Percentiles rank a stretch among this genome's conserved stretches.
phyloP scores from a whole-genome alignment of 805 yeast genomes.

The Pichia pseudocactophila region DNA sequence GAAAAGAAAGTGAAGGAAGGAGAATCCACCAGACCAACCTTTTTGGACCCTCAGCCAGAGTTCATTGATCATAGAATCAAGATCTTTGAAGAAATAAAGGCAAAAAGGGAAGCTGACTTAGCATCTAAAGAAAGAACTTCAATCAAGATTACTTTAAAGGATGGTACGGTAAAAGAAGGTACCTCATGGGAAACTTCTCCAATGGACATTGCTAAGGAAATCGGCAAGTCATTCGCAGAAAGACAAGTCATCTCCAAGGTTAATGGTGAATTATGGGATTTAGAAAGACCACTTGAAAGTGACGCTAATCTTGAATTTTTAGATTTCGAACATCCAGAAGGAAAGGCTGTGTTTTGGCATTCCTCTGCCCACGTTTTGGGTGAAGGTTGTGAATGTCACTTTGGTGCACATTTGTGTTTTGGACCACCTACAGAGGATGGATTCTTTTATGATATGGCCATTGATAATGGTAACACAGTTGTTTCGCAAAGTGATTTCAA shows the following conservation, averaged over 20 bases:
- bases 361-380: constrained; percentile 97
- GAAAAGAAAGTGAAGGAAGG: constrained; percentile 27
- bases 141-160: constrained; percentile 75
- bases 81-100: constrained; percentile 73
- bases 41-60: constrained; percentile 70
- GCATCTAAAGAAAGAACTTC: constrained; percentile 50
- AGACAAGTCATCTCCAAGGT: constrained; percentile 88
- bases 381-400: constrained; percentile 94
- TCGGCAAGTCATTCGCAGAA: constrained; percentile 82
- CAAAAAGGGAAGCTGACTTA: constrained; percentile 62
- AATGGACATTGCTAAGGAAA: constrained; percentile 68
- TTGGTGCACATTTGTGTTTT: constrained; percentile 84
- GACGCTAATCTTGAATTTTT: constrained; percentile 65
- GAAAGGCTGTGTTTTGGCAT: constrained; percentile 96
- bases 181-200: constrained; percentile 88
- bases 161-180: constrained; percentile 73
- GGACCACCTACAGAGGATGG: constrained; percentile 99
- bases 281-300: constrained; percentile 84
- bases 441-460: constrained; percentile 92
- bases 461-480: constrained; percentile 63
- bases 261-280: constrained; percentile 87
- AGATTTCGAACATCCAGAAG: constrained; percentile 91
- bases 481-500: constrained; percentile 80
- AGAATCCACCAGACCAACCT: constrained; percentile 33
- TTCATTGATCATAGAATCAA: constrained; percentile 73